Percentiles rank a stretch among this genome's conserved stretches.
Conservation (phyloP, 148 eudicot genomes). For the Cornus controversa region DNA sequence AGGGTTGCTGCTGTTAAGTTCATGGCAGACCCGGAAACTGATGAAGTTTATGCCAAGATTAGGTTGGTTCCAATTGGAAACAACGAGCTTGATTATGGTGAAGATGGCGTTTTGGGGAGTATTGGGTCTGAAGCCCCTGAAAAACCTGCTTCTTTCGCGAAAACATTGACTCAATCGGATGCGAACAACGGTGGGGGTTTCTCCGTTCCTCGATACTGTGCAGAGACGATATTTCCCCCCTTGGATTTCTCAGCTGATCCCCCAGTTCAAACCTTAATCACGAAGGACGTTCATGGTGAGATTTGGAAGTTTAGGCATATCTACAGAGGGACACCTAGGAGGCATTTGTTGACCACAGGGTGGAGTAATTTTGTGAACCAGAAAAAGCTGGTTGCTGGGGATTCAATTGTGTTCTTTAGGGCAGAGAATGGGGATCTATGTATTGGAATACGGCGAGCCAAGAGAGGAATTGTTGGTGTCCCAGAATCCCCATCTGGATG, state of each 20-base stretch:
- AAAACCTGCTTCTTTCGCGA: conserved; percentile 53
- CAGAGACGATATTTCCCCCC: conserved; percentile 65
- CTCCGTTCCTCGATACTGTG: conserved; percentile 71
- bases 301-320: conserved; percentile 63
- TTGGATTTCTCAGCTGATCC: conserved; percentile 60
- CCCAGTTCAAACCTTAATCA: conserved; percentile 48
- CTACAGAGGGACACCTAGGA: conserved; percentile 58
- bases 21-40: conserved; percentile 50
- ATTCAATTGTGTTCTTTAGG: conserved; percentile 55
- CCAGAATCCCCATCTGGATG: conserved; percentile 35
- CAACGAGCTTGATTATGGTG: conserved; percentile 17
- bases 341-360: conserved; percentile 62
- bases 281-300: conserved; percentile 58
- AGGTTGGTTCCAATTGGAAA: conserved; percentile 35
- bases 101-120: conserved; percentile 14
- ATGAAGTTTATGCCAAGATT: conserved; percentile 52
- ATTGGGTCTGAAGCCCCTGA: conserved; percentile 25
- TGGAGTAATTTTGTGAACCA: conserved; percentile 67
- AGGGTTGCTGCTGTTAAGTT: conserved; percentile 39
- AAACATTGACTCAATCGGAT: conserved; percentile 68
- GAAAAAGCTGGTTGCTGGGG: conserved; percentile 63
- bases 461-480: conserved; percentile 31
- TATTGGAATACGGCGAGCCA: conserved; percentile 54
- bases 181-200: conserved; percentile 77
- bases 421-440: conserved; percentile 52